Conservation (phyloP, 805 yeast genomes). For the Crinitomyces ghanaensis region DNA sequence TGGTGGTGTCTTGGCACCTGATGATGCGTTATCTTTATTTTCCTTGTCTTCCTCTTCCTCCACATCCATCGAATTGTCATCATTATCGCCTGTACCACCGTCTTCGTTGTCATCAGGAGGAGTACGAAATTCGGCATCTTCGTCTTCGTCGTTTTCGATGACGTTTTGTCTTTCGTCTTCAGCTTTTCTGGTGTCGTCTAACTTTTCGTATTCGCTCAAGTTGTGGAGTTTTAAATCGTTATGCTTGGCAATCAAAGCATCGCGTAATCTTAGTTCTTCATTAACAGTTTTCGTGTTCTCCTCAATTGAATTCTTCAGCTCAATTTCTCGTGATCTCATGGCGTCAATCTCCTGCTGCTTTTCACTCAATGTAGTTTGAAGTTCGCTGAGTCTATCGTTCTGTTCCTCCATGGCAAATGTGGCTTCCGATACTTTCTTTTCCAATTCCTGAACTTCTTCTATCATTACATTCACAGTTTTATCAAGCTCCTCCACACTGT, state of each 20-base stretch:
- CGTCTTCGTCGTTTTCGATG: conserved; percentile 3
- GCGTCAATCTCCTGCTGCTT: conserved; percentile 38
- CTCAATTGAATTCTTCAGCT: conserved; percentile 51
- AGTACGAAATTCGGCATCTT: conserved; percentile 1
- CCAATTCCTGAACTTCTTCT: conserved; percentile 11
- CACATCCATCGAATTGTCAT: too few species aligned
- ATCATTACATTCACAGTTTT: conserved; percentile 17
- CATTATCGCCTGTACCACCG: too few species aligned
- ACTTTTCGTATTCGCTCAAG: conserved; percentile 26
- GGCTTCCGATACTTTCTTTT: conserved; percentile 10
- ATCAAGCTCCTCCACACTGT: conserved; percentile 32
- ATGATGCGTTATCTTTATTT: conserved; percentile 7
- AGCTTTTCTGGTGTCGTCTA: conserved; percentile 6
- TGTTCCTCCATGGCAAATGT: conserved; percentile 15
- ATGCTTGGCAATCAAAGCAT: conserved; percentile 29
- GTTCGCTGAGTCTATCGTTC: conserved; percentile 21
- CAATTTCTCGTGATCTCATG: conserved; percentile 54
- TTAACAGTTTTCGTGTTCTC: conserved; percentile 36
- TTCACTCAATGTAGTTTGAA: conserved; percentile 32
- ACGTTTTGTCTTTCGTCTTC: conserved; percentile 1
- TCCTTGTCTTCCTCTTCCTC: conserved; percentile 1
- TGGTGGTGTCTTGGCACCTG: conserved; percentile 3
- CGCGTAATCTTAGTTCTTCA: conserved; percentile 30
- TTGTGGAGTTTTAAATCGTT: conserved; percentile 42
- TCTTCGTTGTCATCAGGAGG: too few species aligned